Conservation (phyloP, 441 rosid genomes). For the Eutrema salsugineum region DNA sequence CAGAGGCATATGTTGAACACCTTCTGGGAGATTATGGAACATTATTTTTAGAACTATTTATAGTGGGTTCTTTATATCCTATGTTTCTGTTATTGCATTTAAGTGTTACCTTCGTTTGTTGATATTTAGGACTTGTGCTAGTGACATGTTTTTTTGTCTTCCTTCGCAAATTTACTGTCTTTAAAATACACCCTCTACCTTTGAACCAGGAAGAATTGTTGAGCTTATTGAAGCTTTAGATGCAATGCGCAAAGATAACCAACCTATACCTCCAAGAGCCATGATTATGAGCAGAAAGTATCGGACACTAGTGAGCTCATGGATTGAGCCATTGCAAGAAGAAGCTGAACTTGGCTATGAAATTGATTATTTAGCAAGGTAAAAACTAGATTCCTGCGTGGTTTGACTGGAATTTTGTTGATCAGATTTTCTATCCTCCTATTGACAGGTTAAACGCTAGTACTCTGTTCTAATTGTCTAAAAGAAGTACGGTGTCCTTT, state of each 20-base stretch:
- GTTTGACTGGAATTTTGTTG: neutral
- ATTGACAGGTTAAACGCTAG: neutral
- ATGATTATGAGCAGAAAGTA: conserved; percentile 95
- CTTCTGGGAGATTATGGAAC: neutral
- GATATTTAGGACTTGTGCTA: neutral
- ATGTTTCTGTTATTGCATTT: neutral
- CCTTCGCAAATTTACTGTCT: neutral
- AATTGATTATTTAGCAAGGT: conserved; percentile 93
- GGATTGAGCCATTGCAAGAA: conserved; percentile 98
- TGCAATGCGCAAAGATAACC: conserved; percentile 80
- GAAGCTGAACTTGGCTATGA: conserved; percentile 97
- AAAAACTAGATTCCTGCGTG: conserved; percentile 6
- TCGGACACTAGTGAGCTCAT: conserved; percentile 91
- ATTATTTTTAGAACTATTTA: neutral
- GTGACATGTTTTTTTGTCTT: conserved; percentile 2
- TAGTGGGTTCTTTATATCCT: neutral
- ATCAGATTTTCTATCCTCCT: conserved; percentile 18
- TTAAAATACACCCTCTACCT: conserved; percentile 2
- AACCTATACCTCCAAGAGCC: conserved; percentile 86
- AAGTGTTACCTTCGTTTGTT: neutral
- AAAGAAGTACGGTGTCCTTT: neutral
- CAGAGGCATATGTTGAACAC: neutral
- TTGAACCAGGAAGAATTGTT: conserved; percentile 80
- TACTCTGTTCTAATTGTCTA: conserved; percentile 1
- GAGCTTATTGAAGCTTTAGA: conserved; percentile 92